Conservation (phyloP, 2,329 filamentous ascomycete genomes). For the Colletotrichum trifolii region DNA sequence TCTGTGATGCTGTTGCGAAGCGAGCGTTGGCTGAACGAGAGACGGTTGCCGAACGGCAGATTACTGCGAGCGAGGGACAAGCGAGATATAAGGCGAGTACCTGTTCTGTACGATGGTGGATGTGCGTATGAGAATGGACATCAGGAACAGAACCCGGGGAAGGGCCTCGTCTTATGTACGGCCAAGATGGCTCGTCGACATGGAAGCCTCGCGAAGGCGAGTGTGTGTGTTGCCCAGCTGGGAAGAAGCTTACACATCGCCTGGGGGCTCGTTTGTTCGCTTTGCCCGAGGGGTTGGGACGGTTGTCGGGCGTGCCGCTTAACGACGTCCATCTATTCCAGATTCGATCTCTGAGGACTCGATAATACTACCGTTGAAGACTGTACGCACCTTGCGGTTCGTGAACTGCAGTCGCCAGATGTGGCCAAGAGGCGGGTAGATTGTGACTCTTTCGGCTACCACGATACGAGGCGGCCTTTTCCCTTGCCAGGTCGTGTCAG, state of each 20-base stretch:
- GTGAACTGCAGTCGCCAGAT: conserved; percentile 21
- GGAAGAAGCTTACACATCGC: conserved; percentile 14
- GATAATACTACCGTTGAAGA: conserved; percentile 19
- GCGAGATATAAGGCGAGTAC: background rate
- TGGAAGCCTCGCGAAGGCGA: conserved; percentile 19
- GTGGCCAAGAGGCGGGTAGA: conserved; percentile 13
- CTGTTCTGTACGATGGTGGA: background rate
- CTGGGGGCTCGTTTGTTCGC: conserved; percentile 10
- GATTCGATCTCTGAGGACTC: conserved; percentile 10
- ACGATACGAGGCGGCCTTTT: conserved; percentile 32
- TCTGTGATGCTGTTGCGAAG: conserved; percentile 38
- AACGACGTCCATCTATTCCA: background rate
- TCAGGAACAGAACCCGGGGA: no score
- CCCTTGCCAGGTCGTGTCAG: conserved; percentile 24
- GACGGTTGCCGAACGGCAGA: conserved; percentile 37
- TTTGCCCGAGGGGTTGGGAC: background rate
- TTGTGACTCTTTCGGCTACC: conserved; percentile 18
- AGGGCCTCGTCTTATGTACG: conserved; percentile 20
- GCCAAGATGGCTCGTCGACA: background rate
- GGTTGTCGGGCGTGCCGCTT: conserved; percentile 15
- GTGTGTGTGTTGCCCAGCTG: background rate
- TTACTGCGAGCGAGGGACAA: conserved; percentile 39
- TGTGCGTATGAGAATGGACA: background rate
- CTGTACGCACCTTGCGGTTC: conserved; percentile 27
- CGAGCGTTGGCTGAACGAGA: conserved; percentile 39